Percentiles rank a stretch among this genome's conserved stretches.
Conservation (phyloP, 2,329 filamentous ascomycete species). For the Kalmusia sp. region DNA sequence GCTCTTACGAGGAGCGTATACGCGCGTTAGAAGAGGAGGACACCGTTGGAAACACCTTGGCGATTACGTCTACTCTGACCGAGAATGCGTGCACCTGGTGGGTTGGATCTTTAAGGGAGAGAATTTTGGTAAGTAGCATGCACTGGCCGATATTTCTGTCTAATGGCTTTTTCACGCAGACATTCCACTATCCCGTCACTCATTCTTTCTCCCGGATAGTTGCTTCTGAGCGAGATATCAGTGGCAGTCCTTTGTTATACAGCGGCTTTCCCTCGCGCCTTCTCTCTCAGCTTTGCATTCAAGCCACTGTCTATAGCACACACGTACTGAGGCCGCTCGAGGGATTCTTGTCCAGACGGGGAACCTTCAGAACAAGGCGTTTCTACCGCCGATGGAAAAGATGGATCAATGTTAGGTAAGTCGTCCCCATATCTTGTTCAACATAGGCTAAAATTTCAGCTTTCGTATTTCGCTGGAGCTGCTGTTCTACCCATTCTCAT, state of each 20-base stretch:
- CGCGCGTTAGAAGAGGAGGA: conserved; percentile 41
- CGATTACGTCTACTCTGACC: conserved; percentile 29
- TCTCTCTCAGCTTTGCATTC: conserved; percentile 27
- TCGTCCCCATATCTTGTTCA: not conserved
- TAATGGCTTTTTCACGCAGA: conserved; percentile 19
- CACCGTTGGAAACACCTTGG: conserved; percentile 32
- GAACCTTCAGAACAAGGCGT: conserved; percentile 26
- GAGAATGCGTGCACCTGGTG: conserved; percentile 44
- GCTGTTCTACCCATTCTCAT: conserved; percentile 40
- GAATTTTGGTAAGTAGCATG: conserved; percentile 28
- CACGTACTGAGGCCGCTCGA: conserved; percentile 35
- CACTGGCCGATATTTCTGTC: not conserved
- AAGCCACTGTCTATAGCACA: conserved; percentile 26
- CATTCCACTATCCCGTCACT: conserved; percentile 33
- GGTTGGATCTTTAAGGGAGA: conserved; percentile 39
- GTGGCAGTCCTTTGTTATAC: conserved; percentile 33
- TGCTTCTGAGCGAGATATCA: conserved; percentile 25
- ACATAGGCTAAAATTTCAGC: conserved; percentile 24
- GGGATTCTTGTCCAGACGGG: conserved; percentile 32
- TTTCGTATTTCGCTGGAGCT: conserved; percentile 37
- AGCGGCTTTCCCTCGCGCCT: conserved; percentile 33
- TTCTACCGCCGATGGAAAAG: conserved; percentile 30
- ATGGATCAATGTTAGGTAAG: conserved; percentile 31
- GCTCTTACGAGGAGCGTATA: conserved; percentile 35
- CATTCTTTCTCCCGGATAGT: conserved; percentile 35